Evolutionary conservation across 2,329 filamentous ascomycete species (phyloP).

Genomic region (Colletotrichum zoysiae): DNA sequence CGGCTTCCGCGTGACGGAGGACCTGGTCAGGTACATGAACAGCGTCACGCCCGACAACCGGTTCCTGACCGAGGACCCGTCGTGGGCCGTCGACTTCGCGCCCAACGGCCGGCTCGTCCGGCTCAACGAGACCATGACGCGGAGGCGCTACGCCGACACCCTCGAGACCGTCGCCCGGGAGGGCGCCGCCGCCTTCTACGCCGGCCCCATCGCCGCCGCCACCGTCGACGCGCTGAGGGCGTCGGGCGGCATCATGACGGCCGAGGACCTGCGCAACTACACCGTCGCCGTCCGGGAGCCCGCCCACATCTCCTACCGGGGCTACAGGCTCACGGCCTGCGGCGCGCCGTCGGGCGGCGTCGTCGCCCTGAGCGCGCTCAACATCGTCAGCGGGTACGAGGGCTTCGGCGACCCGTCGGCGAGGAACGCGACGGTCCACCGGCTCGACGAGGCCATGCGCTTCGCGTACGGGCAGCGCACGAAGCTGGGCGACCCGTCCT

Average conservation of each 20-base stretch:
- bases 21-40: constrained; percentile 80
- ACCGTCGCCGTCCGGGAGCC: constrained; percentile 73
- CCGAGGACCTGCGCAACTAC: constrained; percentile 80
- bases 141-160: constrained; percentile 80
- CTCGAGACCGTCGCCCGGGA: constrained; percentile 76
- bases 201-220: constrained; percentile 75
- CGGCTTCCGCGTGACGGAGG: constrained; percentile 78
- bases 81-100: constrained; percentile 88
- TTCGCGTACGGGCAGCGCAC: constrained; percentile 84
- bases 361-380: constrained; percentile 79
- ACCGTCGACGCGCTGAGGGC: constrained; percentile 75
- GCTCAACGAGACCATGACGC: constrained; percentile 79
- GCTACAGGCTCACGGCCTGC: constrained; percentile 75
- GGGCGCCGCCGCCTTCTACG: constrained; percentile 78
- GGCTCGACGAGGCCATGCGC: constrained; percentile 84
- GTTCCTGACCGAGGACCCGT: constrained; percentile 78
- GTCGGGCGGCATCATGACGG: constrained; percentile 80
- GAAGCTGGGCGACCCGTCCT: constrained; percentile 81
- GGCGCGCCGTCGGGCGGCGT: constrained; percentile 80
- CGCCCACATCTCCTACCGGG: constrained; percentile 73
- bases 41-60: constrained; percentile 57
- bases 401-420: constrained; percentile 69
- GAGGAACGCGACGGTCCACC: constrained; percentile 76
- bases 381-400: constrained; percentile 79
- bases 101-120: constrained; percentile 76